phyloP scores from a whole-genome alignment of 208 protist species.

The Trypanosoma melophagium region DNA sequence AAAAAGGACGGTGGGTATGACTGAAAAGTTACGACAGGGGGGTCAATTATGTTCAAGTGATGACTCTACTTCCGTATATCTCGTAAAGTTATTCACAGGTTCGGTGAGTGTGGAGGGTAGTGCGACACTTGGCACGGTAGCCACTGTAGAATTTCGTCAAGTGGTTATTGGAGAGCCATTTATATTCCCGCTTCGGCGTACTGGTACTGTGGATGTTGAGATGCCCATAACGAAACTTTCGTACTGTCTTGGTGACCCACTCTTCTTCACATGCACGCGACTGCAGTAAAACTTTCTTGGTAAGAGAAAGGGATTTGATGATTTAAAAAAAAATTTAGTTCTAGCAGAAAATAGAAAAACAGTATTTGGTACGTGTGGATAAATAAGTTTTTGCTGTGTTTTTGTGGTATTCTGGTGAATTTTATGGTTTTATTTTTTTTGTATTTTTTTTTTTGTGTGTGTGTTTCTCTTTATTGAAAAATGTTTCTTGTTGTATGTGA shows the following conservation, averaged over 20 bases:
- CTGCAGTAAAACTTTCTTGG: constrained; percentile 5
- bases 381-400: not conserved
- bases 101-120: constrained; percentile 40
- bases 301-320: not conserved
- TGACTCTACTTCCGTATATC: constrained; percentile 31
- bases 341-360: too few species aligned
- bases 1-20: too few species aligned
- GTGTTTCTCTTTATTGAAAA: not conserved
- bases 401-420: too few species aligned
- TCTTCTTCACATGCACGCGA: constrained; percentile 71
- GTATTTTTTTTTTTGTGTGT: not conserved
- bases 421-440: too few species aligned
- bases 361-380: constrained; percentile 1
- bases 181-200: constrained; percentile 33
- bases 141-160: constrained; percentile 54
- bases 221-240: constrained; percentile 28
- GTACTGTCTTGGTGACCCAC: constrained; percentile 59
- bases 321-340: not conserved
- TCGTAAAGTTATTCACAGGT: constrained; percentile 45
- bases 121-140: constrained; percentile 41
- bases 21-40: too few species aligned
- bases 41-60: too few species aligned
- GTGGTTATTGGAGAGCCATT: constrained; percentile 35
- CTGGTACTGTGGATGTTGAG: constrained; percentile 35
- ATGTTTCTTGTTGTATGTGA: too few species aligned